These are phyloP conservation scores for Microcera coccophila DNA, from an alignment of 2,329 filamentous ascomycete genomes.

Conservation along the genomic window DNA sequence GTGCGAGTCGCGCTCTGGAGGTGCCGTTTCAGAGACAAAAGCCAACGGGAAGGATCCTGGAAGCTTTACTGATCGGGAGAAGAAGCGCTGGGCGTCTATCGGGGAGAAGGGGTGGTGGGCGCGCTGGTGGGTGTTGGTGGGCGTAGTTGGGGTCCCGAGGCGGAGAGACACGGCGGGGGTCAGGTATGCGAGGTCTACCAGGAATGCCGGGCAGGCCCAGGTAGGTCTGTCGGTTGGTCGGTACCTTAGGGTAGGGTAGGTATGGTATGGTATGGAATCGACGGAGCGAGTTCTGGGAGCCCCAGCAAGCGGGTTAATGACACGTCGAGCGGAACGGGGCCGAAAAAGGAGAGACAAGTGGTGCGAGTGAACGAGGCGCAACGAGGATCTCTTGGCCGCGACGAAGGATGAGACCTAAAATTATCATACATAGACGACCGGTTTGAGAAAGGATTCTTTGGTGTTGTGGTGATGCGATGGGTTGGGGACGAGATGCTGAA, in stretches of 20 bases:
- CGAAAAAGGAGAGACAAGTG: slow-evolving; percentile 4
- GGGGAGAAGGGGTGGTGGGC: slow-evolving; percentile 2
- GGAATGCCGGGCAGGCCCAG: no score
- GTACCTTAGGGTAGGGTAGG: no score
- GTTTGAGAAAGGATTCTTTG: background rate
- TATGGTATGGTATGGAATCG: no score
- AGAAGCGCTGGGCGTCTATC: slow-evolving; percentile 1
- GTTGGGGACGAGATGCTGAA: background rate
- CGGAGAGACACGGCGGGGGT: slow-evolving; percentile 9
- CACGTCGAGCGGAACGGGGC: slow-evolving; percentile 21
- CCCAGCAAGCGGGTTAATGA: slow-evolving; percentile 21
- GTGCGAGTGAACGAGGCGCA: slow-evolving; percentile 1
- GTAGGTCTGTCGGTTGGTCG: no score
- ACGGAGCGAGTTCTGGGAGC: slow-evolving; percentile 17
- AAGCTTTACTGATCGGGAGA: background rate
- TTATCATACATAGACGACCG: background rate
- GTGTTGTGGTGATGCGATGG: background rate
- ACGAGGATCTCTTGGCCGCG: background rate
- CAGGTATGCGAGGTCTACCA: slow-evolving; percentile 11
- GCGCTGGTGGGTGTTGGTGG: slow-evolving; percentile 5
- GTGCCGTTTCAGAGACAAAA: slow-evolving; percentile 18
- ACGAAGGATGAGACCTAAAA: background rate
- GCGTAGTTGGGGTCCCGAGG: slow-evolving; percentile 16
- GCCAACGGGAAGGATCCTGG: slow-evolving; percentile 12
- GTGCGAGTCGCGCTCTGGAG: slow-evolving; percentile 20